Evolutionary conservation across 345 rosid species (phyloP).

Genomic region (Diplotaxis tenuifolia): DNA sequence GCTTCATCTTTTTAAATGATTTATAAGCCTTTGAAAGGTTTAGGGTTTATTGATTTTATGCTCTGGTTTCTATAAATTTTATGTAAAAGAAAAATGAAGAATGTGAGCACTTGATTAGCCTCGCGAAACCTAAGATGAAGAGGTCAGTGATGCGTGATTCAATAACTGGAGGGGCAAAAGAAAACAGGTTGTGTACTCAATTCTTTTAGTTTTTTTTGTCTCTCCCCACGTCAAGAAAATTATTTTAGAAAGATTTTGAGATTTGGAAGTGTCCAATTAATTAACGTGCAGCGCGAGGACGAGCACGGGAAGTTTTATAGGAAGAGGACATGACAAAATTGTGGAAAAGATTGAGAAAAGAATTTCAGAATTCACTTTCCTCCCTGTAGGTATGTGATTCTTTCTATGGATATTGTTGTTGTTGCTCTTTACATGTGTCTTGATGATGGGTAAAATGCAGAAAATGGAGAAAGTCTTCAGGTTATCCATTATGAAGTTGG

Average conservation of each 20-base stretch:
- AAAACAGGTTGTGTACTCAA: not conserved
- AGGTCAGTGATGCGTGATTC: not conserved
- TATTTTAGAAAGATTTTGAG: not conserved
- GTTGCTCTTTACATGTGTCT: too few species aligned
- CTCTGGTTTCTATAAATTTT: not conserved
- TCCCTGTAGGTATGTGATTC: conserved; percentile 38
- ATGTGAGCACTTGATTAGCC: not conserved
- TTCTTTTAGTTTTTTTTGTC: not conserved
- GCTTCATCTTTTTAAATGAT: too few species aligned
- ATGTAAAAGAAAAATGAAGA: not conserved
- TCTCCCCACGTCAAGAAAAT: not conserved
- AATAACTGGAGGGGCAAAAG: not conserved
- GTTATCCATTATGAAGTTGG: conserved; percentile 91
- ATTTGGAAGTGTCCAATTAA: not conserved
- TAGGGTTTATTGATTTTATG: not conserved
- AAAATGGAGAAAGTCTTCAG: conserved; percentile 90
- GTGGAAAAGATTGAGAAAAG: conserved; percentile 69
- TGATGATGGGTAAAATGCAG: conserved; percentile 50
- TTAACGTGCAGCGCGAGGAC: conserved; percentile 62
- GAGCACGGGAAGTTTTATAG: conserved; percentile 74
- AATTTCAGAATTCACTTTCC: conserved; percentile 81
- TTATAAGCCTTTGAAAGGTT: too few species aligned
- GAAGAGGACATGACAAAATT: conserved; percentile 66
- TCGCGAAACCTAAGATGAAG: not conserved
- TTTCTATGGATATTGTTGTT: too few species aligned